Evolutionary conservation across 1,139 yeast species (phyloP), one percentile per base, ranked within the genome.

Genomic region (Diutina mesorugosa): DNA sequence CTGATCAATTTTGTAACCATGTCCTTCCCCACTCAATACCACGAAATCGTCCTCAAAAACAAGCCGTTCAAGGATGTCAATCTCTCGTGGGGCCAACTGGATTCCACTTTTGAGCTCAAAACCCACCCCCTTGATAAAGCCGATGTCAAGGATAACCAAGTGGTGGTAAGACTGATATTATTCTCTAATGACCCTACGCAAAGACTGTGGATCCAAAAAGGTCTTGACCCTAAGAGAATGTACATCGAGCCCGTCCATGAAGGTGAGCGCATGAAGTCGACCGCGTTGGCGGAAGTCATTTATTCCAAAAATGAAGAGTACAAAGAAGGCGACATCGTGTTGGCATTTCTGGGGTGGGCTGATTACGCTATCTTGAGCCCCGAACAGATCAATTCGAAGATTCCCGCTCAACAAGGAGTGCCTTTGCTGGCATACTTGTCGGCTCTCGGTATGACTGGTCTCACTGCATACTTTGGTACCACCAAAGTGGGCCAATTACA

Each of bases 111-210:
- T 66, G 67, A 68, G 59, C 60, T 72, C 46, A 64, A 62, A 8
- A 61, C 62, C 6, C 60, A 61, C 32, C 63, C 64, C 29, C 59
- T 71, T 51, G 55, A 66, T 61, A 56, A 28, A 9, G 32, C 30
- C 32, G n/a, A 60, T 61, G 64, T 80, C 56, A 62, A 72, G 58
- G 74, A 72, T 1, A 79, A 74, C 50, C 77, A 82, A 60, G 59
- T 82, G 7, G 69, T 81, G 45, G 71, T 82, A 32, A 77, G 80
- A 65, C 67, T 73, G 6, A 61, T 78, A 55, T 76, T 74, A 58
- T 64, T 83, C n/a, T 81, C 87, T 47, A 82, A 84, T 63, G 89
- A 84, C 64, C 88, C 89, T 16, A 80, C 85, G 10, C 87, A 83
- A 65, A 79, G 84, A 66, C 75, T 77, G 56, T 83, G 87, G 85